Evolutionary conservation across 2,329 filamentous ascomycete species (phyloP).

Genomic region (Shiraia sp.): DNA sequence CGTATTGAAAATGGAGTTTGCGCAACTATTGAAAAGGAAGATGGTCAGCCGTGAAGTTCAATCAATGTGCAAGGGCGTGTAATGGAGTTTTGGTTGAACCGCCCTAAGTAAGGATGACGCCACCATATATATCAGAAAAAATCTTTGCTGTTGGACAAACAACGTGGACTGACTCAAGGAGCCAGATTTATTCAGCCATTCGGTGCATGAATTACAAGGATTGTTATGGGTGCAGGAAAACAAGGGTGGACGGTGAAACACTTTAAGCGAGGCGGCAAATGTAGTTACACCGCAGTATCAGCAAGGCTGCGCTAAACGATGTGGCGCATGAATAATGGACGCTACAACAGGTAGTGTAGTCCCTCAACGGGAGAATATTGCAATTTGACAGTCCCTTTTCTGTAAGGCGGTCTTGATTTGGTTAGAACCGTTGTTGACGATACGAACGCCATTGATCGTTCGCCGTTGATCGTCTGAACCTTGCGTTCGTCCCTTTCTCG

Average conservation of each 20-base stretch:
- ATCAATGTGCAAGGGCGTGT: background rate
- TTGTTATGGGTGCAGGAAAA: background rate
- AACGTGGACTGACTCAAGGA: too few relatives aligned
- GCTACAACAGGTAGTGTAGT: constrained; percentile 1
- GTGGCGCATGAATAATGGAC: constrained; percentile 1
- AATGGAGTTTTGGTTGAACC: background rate
- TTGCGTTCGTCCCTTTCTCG: too few relatives aligned
- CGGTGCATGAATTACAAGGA: background rate
- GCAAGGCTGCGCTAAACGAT: background rate
- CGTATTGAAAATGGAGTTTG: too few relatives aligned
- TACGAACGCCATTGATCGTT: background rate
- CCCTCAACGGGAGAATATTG: background rate
- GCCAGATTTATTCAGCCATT: background rate
- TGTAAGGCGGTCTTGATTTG: constrained; percentile 3
- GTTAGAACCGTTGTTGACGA: background rate
- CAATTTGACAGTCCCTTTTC: background rate
- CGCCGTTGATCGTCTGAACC: background rate
- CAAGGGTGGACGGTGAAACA: too few relatives aligned
- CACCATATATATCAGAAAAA: background rate
- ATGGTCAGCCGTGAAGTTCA: too few relatives aligned
- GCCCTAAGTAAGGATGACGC: background rate
- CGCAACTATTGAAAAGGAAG: too few relatives aligned
- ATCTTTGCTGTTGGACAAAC: background rate
- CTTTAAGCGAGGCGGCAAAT: too few relatives aligned
- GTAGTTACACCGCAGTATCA: background rate